Evolutionary conservation across 257 asterid genomes (phyloP).

Genomic region (Solanum pennellii): DNA sequence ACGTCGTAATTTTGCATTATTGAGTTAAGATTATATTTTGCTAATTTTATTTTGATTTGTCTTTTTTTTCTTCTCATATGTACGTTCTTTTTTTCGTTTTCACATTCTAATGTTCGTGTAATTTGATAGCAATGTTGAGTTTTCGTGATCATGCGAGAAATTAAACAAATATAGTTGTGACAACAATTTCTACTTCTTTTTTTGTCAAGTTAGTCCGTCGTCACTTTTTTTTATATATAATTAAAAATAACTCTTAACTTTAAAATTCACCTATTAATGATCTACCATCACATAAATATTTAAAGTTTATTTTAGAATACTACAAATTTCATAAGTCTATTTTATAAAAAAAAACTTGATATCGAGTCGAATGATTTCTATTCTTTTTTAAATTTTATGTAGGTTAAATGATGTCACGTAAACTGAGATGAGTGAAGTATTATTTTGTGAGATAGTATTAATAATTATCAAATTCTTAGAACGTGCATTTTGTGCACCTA

Average conservation of each 20-base stretch:
- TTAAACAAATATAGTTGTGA: not conserved
- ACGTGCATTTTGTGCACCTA: not conserved
- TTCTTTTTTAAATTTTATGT: not conserved
- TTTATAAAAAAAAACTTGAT: too few species aligned
- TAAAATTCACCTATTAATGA: too few species aligned
- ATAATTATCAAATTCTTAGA: not conserved
- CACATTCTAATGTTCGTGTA: not conserved
- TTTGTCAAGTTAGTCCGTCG: too few species aligned
- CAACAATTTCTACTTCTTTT: not conserved
- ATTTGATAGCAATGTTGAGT: not conserved
- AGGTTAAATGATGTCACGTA: too few species aligned
- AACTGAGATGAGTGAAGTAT: too few species aligned
- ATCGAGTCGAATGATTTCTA: too few species aligned
- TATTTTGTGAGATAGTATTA: too few species aligned
- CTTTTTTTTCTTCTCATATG: not conserved
- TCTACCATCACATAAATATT: too few species aligned
- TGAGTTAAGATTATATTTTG: not conserved
- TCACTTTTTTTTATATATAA: too few species aligned
- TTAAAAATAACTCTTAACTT: too few species aligned
- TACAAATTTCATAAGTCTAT: too few species aligned
- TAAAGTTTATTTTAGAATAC: too few species aligned
- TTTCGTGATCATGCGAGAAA: not conserved
- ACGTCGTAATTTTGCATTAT: slow-evolving; percentile 9
- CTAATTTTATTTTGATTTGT: not conserved
- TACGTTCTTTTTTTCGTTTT: not conserved